Evolutionary conservation across 2,329 filamentous ascomycete genomes (phyloP).

Genomic region (Penicillium psychrosexuale): DNA sequence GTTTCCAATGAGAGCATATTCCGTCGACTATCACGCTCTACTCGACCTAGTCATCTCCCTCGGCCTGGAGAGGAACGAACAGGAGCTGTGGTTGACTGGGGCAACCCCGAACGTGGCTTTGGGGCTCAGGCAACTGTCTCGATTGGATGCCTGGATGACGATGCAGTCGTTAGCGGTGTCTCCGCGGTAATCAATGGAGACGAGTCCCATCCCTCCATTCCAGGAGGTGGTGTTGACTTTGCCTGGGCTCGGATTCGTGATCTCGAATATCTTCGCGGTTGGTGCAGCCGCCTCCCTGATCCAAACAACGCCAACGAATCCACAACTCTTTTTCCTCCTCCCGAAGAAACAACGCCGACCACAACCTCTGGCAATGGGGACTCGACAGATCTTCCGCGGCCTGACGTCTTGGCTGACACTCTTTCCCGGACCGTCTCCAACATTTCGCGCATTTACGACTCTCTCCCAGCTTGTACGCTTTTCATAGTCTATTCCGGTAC

Average conservation of each 20-base stretch:
- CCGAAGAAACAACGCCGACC: slow-evolving; percentile 25
- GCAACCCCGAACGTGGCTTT: slow-evolving; percentile 65
- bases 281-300: slow-evolving; percentile 53
- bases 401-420: slow-evolving; percentile 41
- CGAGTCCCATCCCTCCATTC: slow-evolving; percentile 42
- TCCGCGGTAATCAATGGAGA: slow-evolving; percentile 52
- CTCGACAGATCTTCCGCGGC: slow-evolving; percentile 8
- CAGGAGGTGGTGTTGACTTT: slow-evolving; percentile 57
- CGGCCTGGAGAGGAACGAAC: slow-evolving; percentile 32
- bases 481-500: slow-evolving; percentile 64
- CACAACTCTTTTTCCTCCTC: slow-evolving; percentile 24
- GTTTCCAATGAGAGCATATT: slow-evolving; percentile 84
- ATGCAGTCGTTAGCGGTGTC: slow-evolving; percentile 56
- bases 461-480: slow-evolving; percentile 57
- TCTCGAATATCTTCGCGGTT: slow-evolving; percentile 58
- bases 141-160: slow-evolving; percentile 57
- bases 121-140: slow-evolving; percentile 55
- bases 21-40: slow-evolving; percentile 66
- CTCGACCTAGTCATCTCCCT: slow-evolving; percentile 40
- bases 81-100: slow-evolving; percentile 79
- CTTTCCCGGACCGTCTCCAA: slow-evolving; percentile 51
- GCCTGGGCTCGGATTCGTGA: slow-evolving; percentile 62
- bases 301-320: slow-evolving; percentile 45
- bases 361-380: slow-evolving; percentile 6
- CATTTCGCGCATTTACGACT: slow-evolving; percentile 54